Evolutionary conservation across 352 stramenopile genomes (phyloP), one percentile per base, ranked within the genome.

Genomic region (Phytophthora palmivora): DNA sequence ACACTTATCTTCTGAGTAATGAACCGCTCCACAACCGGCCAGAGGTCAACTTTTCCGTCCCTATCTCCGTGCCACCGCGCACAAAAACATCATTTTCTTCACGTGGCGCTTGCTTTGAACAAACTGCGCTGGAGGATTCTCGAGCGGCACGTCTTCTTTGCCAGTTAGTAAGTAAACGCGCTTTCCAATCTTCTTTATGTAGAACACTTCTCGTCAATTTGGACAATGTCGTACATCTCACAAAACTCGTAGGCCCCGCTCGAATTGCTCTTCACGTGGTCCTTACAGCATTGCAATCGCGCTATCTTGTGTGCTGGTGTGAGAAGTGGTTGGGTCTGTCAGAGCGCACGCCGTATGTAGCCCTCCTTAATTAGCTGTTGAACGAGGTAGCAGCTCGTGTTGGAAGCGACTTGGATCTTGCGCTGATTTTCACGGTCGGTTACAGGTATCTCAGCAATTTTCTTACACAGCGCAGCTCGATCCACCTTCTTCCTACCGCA

Each of bases 131-230:
- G 52, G 52, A 11, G 50, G 24, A 3, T 39, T 12, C 16, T 48
- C 26, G 3, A 8, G 8, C 7, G 42, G 41, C 6, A 15, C 30
- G 21, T 16, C 41, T 15, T 60, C 52, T 9, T 52, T 51, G 14
- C 52, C 52, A 3, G 52, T 60, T 6, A 60, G 11, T 2, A 60
- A 15, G 41, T 60, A 60, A 4, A 59, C 18, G 6, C 24, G 26
- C 28, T 37, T n/a, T 5, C 26, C 26, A 10, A 60, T 6, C 12
- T 60, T 51, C 41, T 52, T 52, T 2, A 60, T 14, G 32, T 52
- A 58, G n/a, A 52, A 46, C 41, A 52, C 18, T 60, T 60, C 10
- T 60, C 41, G n/a, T 60, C 21, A 6, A 55, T 41, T 11, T 60
- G 30, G 2, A 60, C 41, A 9, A 52, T 30, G 32, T 60, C 32